Percentiles rank a stretch among this genome's conserved stretches.
These are phyloP conservation scores for Arthrobotrys conoides DNA, from an alignment of 2,329 filamentous ascomycete genomes.

Conservation along the genomic window DNA sequence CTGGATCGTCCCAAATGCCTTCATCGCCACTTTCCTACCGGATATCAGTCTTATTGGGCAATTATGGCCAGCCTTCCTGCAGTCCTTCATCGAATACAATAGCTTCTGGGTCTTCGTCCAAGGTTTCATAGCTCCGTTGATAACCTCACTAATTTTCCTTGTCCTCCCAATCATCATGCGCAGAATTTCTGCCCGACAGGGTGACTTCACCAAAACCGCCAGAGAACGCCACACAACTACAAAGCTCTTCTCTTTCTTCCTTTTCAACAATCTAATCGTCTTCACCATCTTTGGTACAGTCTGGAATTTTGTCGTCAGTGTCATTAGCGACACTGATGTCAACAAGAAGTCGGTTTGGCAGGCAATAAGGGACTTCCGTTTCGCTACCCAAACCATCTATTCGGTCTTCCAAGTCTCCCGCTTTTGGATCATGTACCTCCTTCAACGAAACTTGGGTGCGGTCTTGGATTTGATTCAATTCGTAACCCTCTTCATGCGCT, in stretches of 20 bases:
- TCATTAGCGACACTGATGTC: slow-evolving; percentile 73
- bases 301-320: slow-evolving; percentile 79
- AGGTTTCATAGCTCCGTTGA: slow-evolving; percentile 87
- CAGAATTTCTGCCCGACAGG: slow-evolving; percentile 74
- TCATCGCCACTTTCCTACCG: slow-evolving; percentile 93
- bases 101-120: slow-evolving; percentile 88
- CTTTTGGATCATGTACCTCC: slow-evolving; percentile 94
- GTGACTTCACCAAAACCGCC: slow-evolving; percentile 91
- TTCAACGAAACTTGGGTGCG: slow-evolving; percentile 92
- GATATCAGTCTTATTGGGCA: slow-evolving; percentile 73
- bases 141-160: slow-evolving; percentile 89
- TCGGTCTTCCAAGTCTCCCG: slow-evolving; percentile 85
- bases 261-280: slow-evolving; percentile 95
- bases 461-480: slow-evolving; percentile 94
- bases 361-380: slow-evolving; percentile 76
- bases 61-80: slow-evolving; percentile 82
- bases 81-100: slow-evolving; percentile 74
- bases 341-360: slow-evolving; percentile 72
- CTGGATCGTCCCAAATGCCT: slow-evolving; percentile 92
- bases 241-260: slow-evolving; percentile 94
- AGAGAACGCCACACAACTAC: slow-evolving; percentile 90
- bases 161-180: slow-evolving; percentile 92
- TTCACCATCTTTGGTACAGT: slow-evolving; percentile 91
- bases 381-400: slow-evolving; percentile 77
- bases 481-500: slow-evolving; percentile 85